Evolutionary conservation across 345 rosid genomes (phyloP), one percentile per base, ranked within the genome.

Genomic region (Lumnitzera racemosa): DNA sequence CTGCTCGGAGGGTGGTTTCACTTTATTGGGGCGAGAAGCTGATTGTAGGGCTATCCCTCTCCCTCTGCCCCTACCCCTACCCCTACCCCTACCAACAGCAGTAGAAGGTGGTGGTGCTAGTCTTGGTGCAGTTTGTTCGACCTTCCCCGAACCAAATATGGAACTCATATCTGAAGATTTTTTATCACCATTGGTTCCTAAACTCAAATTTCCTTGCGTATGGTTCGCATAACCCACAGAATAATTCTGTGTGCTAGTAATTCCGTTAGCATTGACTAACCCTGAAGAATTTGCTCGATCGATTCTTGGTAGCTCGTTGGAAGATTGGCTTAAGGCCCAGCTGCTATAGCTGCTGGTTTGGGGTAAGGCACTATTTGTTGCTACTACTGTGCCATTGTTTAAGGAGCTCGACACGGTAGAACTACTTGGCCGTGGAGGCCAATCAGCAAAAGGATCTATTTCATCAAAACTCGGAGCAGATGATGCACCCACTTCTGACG

Each of bases 101-200:
- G 73, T 55, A 51, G 74, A 78, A 16, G 99, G 99, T 8, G 99
- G 99, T 1, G 97, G 96, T 14, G 99, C 96, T 52, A 94, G 91
- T 75, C 76, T 88, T 29, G 80, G 78, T 29, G 99, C 88, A 2
- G 80, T 24, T 51, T 72, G 79, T 31, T 76, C 87, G 3, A 75
- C 79, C 72, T 74, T 86, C 77, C 74, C 79, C 49, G 90, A 77
- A 77, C 82, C 60, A 64, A 84, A 87, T 69, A 84, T 86, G 36
- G 97, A 87, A 36, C 80, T 86, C 36, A 87, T 68, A 77, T 82
- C 90, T 63, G 78, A 61, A 53, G 86, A 47, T 73, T 84, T 85
- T 57, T 78, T 83, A 47, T 80, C 79, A 50, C 57, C 77, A 66
- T 67, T 77, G 54, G 72, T 24, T 24, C 67, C 69, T 47, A 73